A percentile compares a stretch with the other conserved stretches of the same genome.
Conservation (phyloP, 257 asterid species). For the Solanum raphanifolium region DNA sequence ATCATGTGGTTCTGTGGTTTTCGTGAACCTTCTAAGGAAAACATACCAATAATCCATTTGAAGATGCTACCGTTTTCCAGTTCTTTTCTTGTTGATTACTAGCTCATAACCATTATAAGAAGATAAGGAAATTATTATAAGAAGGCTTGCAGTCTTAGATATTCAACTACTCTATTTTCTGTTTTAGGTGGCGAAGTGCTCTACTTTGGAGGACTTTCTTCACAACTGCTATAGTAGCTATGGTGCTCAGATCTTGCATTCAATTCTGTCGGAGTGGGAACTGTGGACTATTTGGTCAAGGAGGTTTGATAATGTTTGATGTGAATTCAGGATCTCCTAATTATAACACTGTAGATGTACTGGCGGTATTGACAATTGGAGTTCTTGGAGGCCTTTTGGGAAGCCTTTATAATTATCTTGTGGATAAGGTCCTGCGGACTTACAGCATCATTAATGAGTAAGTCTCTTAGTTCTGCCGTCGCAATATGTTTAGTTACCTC, state of each 20-base stretch:
- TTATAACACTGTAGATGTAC: slow-evolving; percentile 49
- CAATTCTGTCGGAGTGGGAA: slow-evolving; percentile 56
- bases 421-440: slow-evolving; percentile 76
- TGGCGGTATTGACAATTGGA: slow-evolving; percentile 73
- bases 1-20: not conserved
- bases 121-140: not conserved
- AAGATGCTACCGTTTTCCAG: not conserved
- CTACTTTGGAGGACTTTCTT: slow-evolving; percentile 97
- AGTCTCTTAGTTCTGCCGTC: slow-evolving; percentile 8
- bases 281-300: slow-evolving; percentile 93
- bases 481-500: not conserved
- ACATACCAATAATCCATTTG: not conserved
- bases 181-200: slow-evolving; percentile 98
- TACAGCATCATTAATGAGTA: slow-evolving; percentile 87
- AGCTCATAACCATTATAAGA: not conserved
- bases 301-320: slow-evolving; percentile 90
- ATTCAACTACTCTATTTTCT: slow-evolving; percentile 2
- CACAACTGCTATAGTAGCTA: slow-evolving; percentile 93
- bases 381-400: slow-evolving; percentile 87
- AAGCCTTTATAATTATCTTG: slow-evolving; percentile 74
- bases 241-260: slow-evolving; percentile 62
- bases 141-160: not conserved
- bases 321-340: slow-evolving; percentile 50
- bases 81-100: slow-evolving; percentile 1
- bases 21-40: not conserved